A percentile compares a stretch with the other conserved stretches of the same genome.
phyloP scores from a whole-genome alignment of 768 basidiomycete species.

The Hypholoma fasciculare region DNA sequence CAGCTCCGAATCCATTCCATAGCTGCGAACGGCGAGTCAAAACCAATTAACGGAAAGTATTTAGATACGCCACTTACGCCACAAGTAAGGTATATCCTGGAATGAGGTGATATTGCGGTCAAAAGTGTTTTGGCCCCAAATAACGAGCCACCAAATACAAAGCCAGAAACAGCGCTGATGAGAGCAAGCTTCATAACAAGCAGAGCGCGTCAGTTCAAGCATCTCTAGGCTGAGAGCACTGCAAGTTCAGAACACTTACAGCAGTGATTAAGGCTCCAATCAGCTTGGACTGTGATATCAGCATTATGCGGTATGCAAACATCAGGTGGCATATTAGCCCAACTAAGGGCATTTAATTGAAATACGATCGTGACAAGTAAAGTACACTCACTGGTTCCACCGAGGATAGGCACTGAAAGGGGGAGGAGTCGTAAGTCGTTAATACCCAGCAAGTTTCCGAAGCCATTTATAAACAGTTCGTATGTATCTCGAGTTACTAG shows the following conservation, averaged over 20 bases:
- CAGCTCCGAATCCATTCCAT: constrained; percentile 17
- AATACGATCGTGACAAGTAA: not conserved
- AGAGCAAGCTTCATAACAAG: not conserved
- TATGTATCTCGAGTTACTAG: not conserved
- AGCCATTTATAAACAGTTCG: not conserved
- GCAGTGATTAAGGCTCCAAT: not conserved
- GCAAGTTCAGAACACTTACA: not conserved
- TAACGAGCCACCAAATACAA: not conserved
- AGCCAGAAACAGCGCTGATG: not conserved
- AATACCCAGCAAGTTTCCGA: not conserved
- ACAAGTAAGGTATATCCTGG: not conserved
- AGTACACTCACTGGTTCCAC: not conserved
- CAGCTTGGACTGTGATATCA: not conserved
- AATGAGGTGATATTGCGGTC: not conserved
- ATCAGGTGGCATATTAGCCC: not conserved
- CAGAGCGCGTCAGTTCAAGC: not conserved
- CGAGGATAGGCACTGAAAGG: not conserved
- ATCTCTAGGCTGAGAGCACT: not conserved
- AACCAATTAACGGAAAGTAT: not conserved
- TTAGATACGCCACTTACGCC: not conserved
- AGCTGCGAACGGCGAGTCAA: not conserved
- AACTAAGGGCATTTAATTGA: not conserved
- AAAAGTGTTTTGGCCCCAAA: not conserved
- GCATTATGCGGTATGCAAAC: not conserved
- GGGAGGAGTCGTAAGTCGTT: not conserved